A percentile compares a stretch with the other conserved stretches of the same genome.
Conservation (phyloP, 2,329 filamentous ascomycete genomes). For the Aspergillus melleus region DNA sequence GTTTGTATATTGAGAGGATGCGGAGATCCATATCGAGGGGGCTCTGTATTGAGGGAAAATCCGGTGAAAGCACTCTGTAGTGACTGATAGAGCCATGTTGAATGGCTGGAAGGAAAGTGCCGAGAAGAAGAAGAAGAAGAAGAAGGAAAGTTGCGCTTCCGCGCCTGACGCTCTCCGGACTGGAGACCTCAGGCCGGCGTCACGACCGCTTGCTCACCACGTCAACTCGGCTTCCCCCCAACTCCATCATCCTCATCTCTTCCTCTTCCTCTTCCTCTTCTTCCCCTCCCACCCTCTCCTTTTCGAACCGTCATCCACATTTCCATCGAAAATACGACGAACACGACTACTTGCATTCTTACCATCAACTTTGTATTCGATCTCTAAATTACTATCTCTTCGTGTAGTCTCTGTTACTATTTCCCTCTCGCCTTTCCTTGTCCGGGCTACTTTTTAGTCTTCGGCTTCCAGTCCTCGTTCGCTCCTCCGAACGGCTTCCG, state of each 20-base stretch:
- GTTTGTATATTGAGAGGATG: neutral
- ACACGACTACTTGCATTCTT: conserved; percentile 3
- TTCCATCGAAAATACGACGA: conserved; percentile 6
- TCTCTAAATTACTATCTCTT: neutral
- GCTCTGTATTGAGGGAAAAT: neutral
- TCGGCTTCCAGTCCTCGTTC: neutral
- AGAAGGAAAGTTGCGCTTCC: conserved; percentile 29
- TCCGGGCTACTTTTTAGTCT: neutral
- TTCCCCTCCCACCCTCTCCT: conserved; percentile 9
- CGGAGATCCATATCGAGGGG: too few relatives aligned
- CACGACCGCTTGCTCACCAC: conserved; percentile 30
- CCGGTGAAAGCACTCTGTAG: neutral
- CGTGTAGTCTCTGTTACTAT: neutral
- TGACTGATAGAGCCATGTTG: neutral
- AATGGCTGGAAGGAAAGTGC: neutral
- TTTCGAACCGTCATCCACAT: neutral
- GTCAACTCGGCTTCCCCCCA: conserved; percentile 16
- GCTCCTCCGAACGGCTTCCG: conserved; percentile 7
- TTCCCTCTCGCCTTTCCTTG: neutral
- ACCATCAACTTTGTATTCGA: conserved; percentile 8
- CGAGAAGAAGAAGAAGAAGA: conserved; percentile 7
- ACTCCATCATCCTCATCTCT: conserved; percentile 10
- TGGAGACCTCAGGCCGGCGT: conserved; percentile 24
- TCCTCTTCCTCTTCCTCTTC: conserved; percentile 15
- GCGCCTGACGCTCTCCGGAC: conserved; percentile 37